phyloP scores from a whole-genome alignment of 2,329 filamentous ascomycete genomes.

The Sarocladiaceae sp. region DNA sequence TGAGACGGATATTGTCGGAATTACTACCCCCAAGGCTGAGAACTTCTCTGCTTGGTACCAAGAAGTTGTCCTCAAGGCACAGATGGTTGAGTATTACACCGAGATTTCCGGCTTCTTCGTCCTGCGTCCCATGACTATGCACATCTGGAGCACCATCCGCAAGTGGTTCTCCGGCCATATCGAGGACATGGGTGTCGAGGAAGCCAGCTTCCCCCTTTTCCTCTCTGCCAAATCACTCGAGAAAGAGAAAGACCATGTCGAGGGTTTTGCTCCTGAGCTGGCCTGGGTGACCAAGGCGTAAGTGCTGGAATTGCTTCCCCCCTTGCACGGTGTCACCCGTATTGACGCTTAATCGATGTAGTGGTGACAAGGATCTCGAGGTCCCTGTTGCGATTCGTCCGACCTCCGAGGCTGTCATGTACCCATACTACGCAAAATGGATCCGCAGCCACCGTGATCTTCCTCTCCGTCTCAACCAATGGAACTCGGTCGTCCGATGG shows the following conservation, averaged over 20 bases:
- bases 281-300: constrained; percentile 83
- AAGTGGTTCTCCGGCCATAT: constrained; percentile 69
- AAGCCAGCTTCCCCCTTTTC: constrained; percentile 96
- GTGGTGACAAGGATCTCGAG: constrained; percentile 88
- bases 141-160: constrained; percentile 60
- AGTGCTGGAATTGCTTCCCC: constrained; percentile 26
- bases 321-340: too few relatives aligned
- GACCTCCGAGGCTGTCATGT: constrained; percentile 78
- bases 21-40: constrained; percentile 75
- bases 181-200: constrained; percentile 85
- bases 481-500: constrained; percentile 91
- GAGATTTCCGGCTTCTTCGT: constrained; percentile 98
- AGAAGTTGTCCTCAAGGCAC: constrained; percentile 92
- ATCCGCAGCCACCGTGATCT: constrained; percentile 95
- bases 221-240: constrained; percentile 83
- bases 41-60: constrained; percentile 97
- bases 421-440: constrained; percentile 94
- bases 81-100: constrained; percentile 93
- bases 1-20: constrained; percentile 60
- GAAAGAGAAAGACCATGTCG: constrained; percentile 91
- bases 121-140: constrained; percentile 65
- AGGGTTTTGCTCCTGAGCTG: constrained; percentile 93
- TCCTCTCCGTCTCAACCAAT: constrained; percentile 91
- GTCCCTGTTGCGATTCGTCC: constrained; percentile 64
- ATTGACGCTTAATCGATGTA: too few relatives aligned